Evolutionary conservation across 768 basidiomycete genomes (phyloP).

Genomic region (Trametes gibbosa): DNA sequence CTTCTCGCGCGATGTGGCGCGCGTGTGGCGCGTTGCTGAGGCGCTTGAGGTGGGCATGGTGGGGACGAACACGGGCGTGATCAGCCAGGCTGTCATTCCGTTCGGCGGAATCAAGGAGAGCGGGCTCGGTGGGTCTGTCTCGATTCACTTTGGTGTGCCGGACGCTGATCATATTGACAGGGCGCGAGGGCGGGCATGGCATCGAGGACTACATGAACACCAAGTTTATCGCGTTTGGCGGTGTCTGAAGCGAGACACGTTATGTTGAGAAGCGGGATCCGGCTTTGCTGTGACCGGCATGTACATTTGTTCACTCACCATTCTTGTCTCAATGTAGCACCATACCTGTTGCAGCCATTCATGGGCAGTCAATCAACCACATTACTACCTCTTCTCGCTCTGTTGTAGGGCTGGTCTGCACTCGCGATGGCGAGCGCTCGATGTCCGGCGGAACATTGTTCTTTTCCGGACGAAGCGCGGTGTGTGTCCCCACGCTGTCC

Average conservation of each 20-base stretch:
- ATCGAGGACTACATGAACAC: slow-evolving; percentile 86
- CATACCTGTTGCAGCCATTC: neutral
- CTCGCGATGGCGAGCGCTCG: neutral
- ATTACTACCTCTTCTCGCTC: neutral
- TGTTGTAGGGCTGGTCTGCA: too few species aligned
- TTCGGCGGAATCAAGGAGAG: slow-evolving; percentile 94
- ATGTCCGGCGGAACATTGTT: neutral
- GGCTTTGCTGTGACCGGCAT: neutral
- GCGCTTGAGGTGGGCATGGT: slow-evolving; percentile 93
- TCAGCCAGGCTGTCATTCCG: slow-evolving; percentile 78
- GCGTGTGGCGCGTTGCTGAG: slow-evolving; percentile 94
- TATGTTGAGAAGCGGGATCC: neutral
- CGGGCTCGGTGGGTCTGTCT: slow-evolving; percentile 50
- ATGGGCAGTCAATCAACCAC: neutral
- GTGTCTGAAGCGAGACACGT: slow-evolving; percentile 6
- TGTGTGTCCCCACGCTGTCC: neutral
- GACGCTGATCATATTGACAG: slow-evolving; percentile 42
- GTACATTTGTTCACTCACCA: neutral
- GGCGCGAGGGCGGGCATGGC: slow-evolving; percentile 87
- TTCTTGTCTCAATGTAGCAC: neutral
- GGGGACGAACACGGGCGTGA: slow-evolving; percentile 75
- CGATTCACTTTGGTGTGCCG: neutral
- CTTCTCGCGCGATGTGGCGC: slow-evolving; percentile 80
- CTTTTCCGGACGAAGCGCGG: neutral
- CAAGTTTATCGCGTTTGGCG: slow-evolving; percentile 78